phyloP scores from a whole-genome alignment of 169 alveolate species.

The Cytauxzoon felis region DNA sequence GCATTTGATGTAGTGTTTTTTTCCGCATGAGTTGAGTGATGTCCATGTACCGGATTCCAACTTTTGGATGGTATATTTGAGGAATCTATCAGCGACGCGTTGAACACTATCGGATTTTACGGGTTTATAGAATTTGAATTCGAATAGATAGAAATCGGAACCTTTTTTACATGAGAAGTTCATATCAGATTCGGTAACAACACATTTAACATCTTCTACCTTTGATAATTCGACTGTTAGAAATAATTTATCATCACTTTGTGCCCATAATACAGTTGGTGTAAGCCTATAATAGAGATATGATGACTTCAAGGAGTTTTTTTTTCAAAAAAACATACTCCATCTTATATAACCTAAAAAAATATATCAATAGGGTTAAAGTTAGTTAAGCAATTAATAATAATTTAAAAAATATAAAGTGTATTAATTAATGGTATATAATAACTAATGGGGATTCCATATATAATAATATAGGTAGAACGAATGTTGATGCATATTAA shows the following conservation, averaged over 20 bases:
- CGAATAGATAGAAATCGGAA: constrained; percentile 65
- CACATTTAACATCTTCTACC: constrained; percentile 51
- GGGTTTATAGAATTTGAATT: constrained; percentile 70
- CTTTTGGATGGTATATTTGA: constrained; percentile 68
- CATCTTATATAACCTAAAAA: no score
- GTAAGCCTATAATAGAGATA: constrained; percentile 63
- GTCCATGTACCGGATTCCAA: constrained; percentile 72
- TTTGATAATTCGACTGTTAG: constrained; percentile 68
- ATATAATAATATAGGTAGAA: no score
- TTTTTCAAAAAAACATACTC: background rate
- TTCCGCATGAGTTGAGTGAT: constrained; percentile 70
- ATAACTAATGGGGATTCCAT: no score
- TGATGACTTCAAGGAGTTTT: background rate
- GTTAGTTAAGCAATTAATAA: no score
- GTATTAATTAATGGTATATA: no score
- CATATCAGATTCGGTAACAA: constrained; percentile 62
- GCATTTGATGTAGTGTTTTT: constrained; percentile 74
- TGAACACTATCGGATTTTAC: constrained; percentile 65
- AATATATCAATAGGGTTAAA: no score
- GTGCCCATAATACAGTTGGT: constrained; percentile 77
- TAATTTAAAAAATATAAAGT: no score
- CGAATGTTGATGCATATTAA: no score
- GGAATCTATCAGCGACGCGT: constrained; percentile 60
- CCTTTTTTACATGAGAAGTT: constrained; percentile 63
- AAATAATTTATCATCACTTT: constrained; percentile 67